A percentile compares a stretch with the other conserved stretches of the same genome.
Conservation (phyloP, 164 flowering plant species). For the Houttuynia cordata region DNA sequence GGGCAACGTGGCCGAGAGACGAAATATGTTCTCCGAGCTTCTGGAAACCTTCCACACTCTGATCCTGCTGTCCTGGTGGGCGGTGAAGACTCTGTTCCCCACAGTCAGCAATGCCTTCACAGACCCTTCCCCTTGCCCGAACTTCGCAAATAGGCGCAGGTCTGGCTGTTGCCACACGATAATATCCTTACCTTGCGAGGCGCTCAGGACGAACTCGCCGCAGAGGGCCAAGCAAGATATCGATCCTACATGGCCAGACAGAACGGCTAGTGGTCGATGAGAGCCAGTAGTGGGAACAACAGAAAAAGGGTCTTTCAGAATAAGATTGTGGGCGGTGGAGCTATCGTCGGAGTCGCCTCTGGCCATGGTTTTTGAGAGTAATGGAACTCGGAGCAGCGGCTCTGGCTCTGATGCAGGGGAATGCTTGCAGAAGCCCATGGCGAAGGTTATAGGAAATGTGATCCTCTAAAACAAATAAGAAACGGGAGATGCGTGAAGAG, state of each 20-base stretch:
- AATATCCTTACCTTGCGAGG: conserved; percentile 85
- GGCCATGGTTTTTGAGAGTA: conserved; percentile 22
- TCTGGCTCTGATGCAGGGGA: conserved; percentile 10
- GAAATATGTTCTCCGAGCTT: conserved; percentile 63
- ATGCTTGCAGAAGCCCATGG: conserved; percentile 10
- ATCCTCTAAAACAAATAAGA: neutral
- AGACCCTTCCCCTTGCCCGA: conserved; percentile 83
- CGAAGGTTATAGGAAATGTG: neutral
- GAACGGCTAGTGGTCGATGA: conserved; percentile 46
- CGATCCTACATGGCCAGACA: conserved; percentile 69
- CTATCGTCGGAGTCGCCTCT: conserved; percentile 34
- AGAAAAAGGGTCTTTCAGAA: conserved; percentile 9
- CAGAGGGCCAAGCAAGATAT: conserved; percentile 81
- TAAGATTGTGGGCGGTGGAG: conserved; percentile 13
- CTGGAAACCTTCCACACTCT: conserved; percentile 86
- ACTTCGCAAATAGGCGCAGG: conserved; percentile 56
- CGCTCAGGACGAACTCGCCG: conserved; percentile 87
- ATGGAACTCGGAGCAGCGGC: conserved; percentile 26
- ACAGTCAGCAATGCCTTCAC: conserved; percentile 69
- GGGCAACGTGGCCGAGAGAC: conserved; percentile 63
- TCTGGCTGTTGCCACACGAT: conserved; percentile 99
- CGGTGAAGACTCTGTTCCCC: conserved; percentile 79
- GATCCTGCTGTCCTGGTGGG: conserved; percentile 82
- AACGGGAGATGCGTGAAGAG: neutral
- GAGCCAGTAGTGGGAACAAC: conserved; percentile 17